These are phyloP conservation scores for Colletotrichum sp. DNA, from an alignment of 2,329 filamentous ascomycete species.

Conservation along the genomic window DNA sequence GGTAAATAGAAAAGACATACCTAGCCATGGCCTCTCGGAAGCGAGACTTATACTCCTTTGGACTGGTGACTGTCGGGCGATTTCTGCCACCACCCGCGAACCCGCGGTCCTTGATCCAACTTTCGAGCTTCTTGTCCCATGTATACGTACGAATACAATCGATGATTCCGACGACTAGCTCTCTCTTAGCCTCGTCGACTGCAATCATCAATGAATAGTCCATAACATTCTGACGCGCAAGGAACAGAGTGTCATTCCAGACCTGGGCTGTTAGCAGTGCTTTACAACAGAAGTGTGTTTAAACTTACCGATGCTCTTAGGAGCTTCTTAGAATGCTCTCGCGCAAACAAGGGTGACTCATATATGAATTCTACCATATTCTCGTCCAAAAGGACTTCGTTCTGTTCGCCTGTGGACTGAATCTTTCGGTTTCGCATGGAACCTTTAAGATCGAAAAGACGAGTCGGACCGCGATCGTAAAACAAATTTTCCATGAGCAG, in stretches of 20 bases:
- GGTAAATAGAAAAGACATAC: slow-evolving; percentile 53
- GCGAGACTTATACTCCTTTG: slow-evolving; percentile 95
- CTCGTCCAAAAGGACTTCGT: slow-evolving; percentile 95
- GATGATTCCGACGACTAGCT: slow-evolving; percentile 96
- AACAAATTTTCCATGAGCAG: slow-evolving; percentile 98
- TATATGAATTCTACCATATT: slow-evolving; percentile 99
- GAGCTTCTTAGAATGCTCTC: slow-evolving; percentile 95
- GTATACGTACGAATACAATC: slow-evolving; percentile 99
- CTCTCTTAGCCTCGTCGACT: slow-evolving; percentile 86
- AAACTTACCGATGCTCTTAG: slow-evolving; percentile 72
- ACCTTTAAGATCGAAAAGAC: slow-evolving; percentile 95
- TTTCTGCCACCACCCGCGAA: slow-evolving; percentile 78
- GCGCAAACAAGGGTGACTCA: slow-evolving; percentile 91
- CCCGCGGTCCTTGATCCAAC: slow-evolving; percentile 97
- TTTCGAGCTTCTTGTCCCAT: slow-evolving; percentile 99
- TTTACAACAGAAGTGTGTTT: not conserved
- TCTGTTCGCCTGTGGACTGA: slow-evolving; percentile 91
- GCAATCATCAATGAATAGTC: slow-evolving; percentile 99
- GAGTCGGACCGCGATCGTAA: slow-evolving; percentile 88
- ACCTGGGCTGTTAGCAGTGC: slow-evolving; percentile 40
- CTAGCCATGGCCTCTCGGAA: slow-evolving; percentile 97
- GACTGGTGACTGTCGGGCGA: slow-evolving; percentile 92
- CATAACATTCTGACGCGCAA: slow-evolving; percentile 97
- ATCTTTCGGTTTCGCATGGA: slow-evolving; percentile 99
- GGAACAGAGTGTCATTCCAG: slow-evolving; percentile 96